Evolutionary conservation across 331 rosid genomes (phyloP).

Genomic region (Malus hybrid): DNA sequence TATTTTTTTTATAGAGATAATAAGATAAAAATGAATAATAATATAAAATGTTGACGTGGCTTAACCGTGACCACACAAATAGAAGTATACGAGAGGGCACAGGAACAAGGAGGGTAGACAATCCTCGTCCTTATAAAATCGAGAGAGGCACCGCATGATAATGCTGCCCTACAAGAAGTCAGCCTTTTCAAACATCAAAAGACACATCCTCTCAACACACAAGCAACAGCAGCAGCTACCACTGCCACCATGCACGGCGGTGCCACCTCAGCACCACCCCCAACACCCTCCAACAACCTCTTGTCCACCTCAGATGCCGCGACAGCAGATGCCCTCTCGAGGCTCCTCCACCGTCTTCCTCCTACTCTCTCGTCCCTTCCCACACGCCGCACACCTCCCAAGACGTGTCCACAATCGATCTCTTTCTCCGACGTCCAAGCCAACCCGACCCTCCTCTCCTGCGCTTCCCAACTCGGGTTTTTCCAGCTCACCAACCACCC

Average conservation of each 20-base stretch:
- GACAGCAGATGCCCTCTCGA: conserved; percentile 60
- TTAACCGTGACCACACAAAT: too few species aligned
- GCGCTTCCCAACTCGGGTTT: conserved; percentile 51
- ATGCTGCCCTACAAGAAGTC: background rate
- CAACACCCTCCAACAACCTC: conserved; percentile 55
- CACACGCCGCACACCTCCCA: conserved; percentile 32
- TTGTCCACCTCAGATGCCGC: conserved; percentile 31
- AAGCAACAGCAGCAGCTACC: conserved; percentile 29
- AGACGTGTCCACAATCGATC: conserved; percentile 41
- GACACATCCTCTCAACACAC: conserved; percentile 44
- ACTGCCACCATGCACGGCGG: conserved; percentile 34
- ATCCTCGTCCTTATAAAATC: too few species aligned
- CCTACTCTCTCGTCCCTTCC: conserved; percentile 65
- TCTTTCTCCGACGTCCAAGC: conserved; percentile 29
- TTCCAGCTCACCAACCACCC: conserved; percentile 59
- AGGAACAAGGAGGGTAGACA: too few species aligned
- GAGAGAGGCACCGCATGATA: too few species aligned
- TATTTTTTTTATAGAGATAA: too few species aligned
- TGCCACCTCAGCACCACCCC: conserved; percentile 89
- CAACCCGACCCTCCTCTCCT: conserved; percentile 17
- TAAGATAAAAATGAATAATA: too few species aligned
- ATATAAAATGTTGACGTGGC: too few species aligned
- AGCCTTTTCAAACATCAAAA: conserved; percentile 15
- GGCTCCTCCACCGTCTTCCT: conserved; percentile 68
- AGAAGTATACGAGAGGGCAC: too few species aligned